A percentile compares a stretch with the other conserved stretches of the same genome.
phyloP scores from a whole-genome alignment of 2,329 filamentous ascomycete species.

The Zalaria sp. region DNA sequence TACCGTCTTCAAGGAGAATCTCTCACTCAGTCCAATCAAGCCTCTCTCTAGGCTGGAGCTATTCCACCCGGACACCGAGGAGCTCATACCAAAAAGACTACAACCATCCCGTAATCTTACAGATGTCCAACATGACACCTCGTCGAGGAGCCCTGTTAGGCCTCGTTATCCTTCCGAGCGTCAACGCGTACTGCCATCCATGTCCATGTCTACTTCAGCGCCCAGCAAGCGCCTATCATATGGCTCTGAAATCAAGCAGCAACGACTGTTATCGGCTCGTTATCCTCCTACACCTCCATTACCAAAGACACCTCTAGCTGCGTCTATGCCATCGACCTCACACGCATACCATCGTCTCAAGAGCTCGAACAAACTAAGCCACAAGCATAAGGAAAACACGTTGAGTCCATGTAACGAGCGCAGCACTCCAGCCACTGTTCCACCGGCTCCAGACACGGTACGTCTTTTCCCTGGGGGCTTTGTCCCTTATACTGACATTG shows the following conservation, averaged over 20 bases:
- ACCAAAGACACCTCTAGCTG: slow-evolving; percentile 9
- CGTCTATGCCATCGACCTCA: neutral
- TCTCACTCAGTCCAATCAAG: slow-evolving; percentile 14
- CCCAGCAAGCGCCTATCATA: slow-evolving; percentile 6
- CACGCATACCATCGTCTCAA: neutral
- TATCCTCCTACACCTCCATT: slow-evolving; percentile 15
- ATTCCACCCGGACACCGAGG: slow-evolving; percentile 6
- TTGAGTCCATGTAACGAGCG: neutral
- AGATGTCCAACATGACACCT: no score
- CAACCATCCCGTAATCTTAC: neutral
- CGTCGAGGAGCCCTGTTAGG: slow-evolving; percentile 1
- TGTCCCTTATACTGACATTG: neutral
- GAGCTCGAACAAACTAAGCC: neutral
- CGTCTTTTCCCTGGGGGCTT: neutral
- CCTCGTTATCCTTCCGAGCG: neutral
- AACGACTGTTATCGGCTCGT: slow-evolving; percentile 15
- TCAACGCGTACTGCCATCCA: slow-evolving; percentile 1
- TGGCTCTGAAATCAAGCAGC: slow-evolving; percentile 14
- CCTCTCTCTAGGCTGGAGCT: slow-evolving; percentile 9
- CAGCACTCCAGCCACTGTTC: neutral
- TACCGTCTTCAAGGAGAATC: slow-evolving; percentile 20
- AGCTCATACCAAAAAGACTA: slow-evolving; percentile 1
- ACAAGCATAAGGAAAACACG: neutral
- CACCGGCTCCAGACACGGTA: neutral
- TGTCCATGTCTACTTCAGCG: slow-evolving; percentile 10